Evolutionary conservation across 2,329 filamentous ascomycete genomes (phyloP), one percentile per base, ranked within the genome.

Genomic region (Pyrenophora graminea): DNA sequence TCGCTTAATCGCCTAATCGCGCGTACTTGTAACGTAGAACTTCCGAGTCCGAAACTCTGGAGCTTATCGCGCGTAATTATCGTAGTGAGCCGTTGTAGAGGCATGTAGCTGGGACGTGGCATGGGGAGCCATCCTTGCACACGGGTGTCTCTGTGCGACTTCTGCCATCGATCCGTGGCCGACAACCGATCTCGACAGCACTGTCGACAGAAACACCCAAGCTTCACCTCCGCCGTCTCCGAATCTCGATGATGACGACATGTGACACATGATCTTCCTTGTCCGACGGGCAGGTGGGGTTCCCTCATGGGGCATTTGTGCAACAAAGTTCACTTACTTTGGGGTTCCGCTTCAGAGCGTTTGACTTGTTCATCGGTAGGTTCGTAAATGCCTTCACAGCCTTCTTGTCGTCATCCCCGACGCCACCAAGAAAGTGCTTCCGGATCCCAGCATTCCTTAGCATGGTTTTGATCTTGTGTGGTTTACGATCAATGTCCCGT

Each of bases 261-360:
- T 39, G 25, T 47, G 18, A 31, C 34, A 34, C 39, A 30, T 18
- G 25, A 43, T 34, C 33, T 38, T 45, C 23, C 33, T 34, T 38
- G 23, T 34, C 30, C 37, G 2, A 23, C 30, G 23, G 10, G 10
- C 15, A 5, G 12, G 19, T 32, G 19, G 19, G 15, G 19, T 13
- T 31, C 13, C 25, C 40, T 27, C 10, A 37, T 18, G 18, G 15
- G 13, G 5, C 12, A 32, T 21, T 23, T 12, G 15, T 21, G 1
- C 3, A 25, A 36, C 32, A 56, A 45, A 57, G 31, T 34, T 25
- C 9, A 76, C 81, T 71, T 72, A 91, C 90, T 84, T 92, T 93
- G 4, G 92, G 92, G 67, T 87, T 87, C 32, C 85, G 93, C 79
- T 95, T 96, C 43, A 97, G 78, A 12, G 91, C 90, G 55, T 84